Conservation (phyloP, 768 basidiomycete species). For the Tephrocybe rancida region DNA sequence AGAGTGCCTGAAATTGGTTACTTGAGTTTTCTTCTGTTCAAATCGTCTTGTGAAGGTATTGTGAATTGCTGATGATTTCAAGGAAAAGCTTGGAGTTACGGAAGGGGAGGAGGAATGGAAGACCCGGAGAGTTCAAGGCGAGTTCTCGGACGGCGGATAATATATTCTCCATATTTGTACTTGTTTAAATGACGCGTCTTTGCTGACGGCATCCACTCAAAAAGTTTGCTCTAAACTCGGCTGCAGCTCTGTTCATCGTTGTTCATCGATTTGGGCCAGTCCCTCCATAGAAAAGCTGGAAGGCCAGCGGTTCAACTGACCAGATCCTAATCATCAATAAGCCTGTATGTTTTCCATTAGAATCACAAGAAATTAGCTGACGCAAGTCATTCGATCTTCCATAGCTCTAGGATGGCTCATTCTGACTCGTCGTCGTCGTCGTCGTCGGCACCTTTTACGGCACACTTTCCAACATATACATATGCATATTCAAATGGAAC, state of each 20-base stretch:
- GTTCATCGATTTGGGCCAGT: slow-evolving; percentile 5
- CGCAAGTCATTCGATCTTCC: background rate
- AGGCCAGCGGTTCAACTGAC: background rate
- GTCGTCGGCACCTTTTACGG: slow-evolving; percentile 1
- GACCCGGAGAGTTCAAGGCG: too few species aligned
- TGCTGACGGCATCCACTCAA: slow-evolving; percentile 1
- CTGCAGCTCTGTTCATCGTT: background rate
- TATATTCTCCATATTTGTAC: background rate
- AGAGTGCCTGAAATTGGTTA: too few species aligned
- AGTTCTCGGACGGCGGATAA: background rate
- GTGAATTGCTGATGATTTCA: too few species aligned
- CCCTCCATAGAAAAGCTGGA: background rate
- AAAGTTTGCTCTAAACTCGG: slow-evolving; percentile 5
- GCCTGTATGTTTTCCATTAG: background rate
- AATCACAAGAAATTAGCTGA: background rate
- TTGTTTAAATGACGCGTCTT: background rate
- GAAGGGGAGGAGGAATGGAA: too few species aligned
- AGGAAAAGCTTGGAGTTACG: too few species aligned
- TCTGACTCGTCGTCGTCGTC: slow-evolving; percentile 13
- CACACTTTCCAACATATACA: slow-evolving; percentile 9
- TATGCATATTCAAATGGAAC: slow-evolving; percentile 12
- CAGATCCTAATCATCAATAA: background rate
- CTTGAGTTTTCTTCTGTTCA: too few species aligned
- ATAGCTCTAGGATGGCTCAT: slow-evolving; percentile 7
- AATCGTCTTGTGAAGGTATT: too few species aligned